phyloP scores from a whole-genome alignment of 73 alveolate species.

The Paramecium biaurelia region DNA sequence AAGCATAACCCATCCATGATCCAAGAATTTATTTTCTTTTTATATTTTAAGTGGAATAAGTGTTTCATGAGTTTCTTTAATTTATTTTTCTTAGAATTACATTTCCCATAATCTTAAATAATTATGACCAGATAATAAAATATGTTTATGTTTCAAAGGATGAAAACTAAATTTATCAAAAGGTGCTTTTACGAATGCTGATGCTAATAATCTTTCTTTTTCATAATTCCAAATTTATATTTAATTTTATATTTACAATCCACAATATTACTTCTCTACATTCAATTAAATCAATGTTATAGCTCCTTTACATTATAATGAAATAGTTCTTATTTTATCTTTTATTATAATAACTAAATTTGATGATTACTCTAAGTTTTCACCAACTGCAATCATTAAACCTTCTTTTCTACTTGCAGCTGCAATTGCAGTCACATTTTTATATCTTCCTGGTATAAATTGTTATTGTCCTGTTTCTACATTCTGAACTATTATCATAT shows the following conservation, averaged over 20 bases:
- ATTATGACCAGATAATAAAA: conserved; percentile 55
- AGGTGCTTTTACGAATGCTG: conserved; percentile 54
- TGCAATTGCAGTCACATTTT: conserved; percentile 57
- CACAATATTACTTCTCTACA: conserved; percentile 50
- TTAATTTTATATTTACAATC: conserved; percentile 2
- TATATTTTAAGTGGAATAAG: conserved; percentile 52
- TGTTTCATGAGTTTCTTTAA: conserved; percentile 58
- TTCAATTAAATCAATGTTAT: background rate
- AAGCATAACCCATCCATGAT: conserved; percentile 59
- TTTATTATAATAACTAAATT: conserved; percentile 42
- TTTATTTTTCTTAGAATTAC: conserved; percentile 42
- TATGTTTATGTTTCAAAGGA: conserved; percentile 47
- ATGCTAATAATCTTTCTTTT: conserved; percentile 53
- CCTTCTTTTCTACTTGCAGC: conserved; percentile 51
- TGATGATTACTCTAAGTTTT: background rate
- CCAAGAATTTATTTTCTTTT: conserved; percentile 61
- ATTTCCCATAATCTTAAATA: conserved; percentile 65
- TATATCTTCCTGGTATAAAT: conserved; percentile 48
- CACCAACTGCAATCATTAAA: conserved; percentile 59
- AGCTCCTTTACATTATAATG: conserved; percentile 41
- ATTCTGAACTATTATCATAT: conserved; percentile 57
- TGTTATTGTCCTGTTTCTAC: conserved; percentile 28
- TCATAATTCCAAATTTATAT: conserved; percentile 54
- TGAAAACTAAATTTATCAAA: conserved; percentile 58
- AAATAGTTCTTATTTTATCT: conserved; percentile 36